Conservation (phyloP, 768 basidiomycete genomes). For the Mycena vulgaris region DNA sequence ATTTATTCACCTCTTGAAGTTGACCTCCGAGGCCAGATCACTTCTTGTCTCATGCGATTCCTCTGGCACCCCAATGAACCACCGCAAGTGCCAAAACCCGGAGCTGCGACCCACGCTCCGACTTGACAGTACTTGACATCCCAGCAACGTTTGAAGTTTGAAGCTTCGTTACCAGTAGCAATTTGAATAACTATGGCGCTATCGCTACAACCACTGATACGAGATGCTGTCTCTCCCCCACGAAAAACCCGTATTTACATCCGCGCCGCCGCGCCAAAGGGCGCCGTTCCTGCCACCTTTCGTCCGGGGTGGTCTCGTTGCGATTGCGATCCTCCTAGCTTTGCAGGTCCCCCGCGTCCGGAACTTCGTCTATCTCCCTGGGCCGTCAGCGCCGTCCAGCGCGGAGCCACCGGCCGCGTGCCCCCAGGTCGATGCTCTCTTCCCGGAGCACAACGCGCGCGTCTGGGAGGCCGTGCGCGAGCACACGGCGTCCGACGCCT, state of each 20-base stretch:
- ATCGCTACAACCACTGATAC: no score
- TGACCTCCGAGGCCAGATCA: no score
- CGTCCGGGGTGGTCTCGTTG: not conserved
- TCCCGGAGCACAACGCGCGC: slow-evolving; percentile 6
- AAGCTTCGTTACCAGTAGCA: no score
- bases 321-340: not conserved
- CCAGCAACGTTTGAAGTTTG: no score
- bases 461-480: not conserved
- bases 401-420: not conserved
- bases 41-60: no score
- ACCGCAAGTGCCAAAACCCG: no score
- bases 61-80: no score
- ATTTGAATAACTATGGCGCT: no score
- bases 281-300: not conserved
- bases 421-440: slow-evolving; percentile 14
- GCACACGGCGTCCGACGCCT: slow-evolving; percentile 37
- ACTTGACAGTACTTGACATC: no score
- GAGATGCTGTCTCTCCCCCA: not conserved
- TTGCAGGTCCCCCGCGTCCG: not conserved
- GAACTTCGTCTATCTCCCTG: not conserved
- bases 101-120: no score
- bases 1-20: no score
- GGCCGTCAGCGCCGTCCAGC: not conserved
- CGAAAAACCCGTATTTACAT: not conserved
- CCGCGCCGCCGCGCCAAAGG: not conserved